Evolutionary conservation across 1,284 basidiomycete genomes (phyloP).

Genomic region (Leccinum pachyderme): DNA sequence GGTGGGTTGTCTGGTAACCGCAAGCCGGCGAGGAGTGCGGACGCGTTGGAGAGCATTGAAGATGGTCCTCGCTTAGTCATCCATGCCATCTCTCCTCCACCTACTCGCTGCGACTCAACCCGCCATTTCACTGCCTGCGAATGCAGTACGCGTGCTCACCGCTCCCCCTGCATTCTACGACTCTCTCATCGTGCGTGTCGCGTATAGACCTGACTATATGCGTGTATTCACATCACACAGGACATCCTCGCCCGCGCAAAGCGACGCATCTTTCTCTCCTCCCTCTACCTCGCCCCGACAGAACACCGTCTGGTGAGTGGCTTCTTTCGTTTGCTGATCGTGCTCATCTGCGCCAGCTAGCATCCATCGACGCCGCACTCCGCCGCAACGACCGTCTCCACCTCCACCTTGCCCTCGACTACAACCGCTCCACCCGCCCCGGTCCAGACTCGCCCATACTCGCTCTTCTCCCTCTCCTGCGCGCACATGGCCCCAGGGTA

Average conservation of each 20-base stretch:
- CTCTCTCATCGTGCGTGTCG: slow-evolving; percentile 37
- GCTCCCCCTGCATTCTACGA: slow-evolving; percentile 40
- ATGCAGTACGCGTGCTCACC: slow-evolving; percentile 37
- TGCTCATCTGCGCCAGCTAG: slow-evolving; percentile 49
- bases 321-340: neutral
- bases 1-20: slow-evolving; percentile 4
- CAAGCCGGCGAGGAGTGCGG: slow-evolving; percentile 1
- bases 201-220: neutral
- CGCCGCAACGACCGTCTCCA: slow-evolving; percentile 59
- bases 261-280: slow-evolving; percentile 81
- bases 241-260: slow-evolving; percentile 73
- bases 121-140: slow-evolving; percentile 36
- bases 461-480: slow-evolving; percentile 70
- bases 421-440: slow-evolving; percentile 88
- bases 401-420: slow-evolving; percentile 80
- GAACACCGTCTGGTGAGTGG: slow-evolving; percentile 64
- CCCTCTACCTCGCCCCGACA: slow-evolving; percentile 75
- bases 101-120: slow-evolving; percentile 39
- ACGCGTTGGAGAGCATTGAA: neutral
- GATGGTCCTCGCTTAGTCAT: slow-evolving; percentile 17
- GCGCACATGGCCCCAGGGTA: slow-evolving; percentile 72
- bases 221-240: slow-evolving; percentile 37
- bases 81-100: slow-evolving; percentile 18
- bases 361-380: slow-evolving; percentile 62
- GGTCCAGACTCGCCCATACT: slow-evolving; percentile 74